These are phyloP conservation scores for Santalum album DNA, from an alignment of 164 flowering plant species.

Conservation along the genomic window DNA sequence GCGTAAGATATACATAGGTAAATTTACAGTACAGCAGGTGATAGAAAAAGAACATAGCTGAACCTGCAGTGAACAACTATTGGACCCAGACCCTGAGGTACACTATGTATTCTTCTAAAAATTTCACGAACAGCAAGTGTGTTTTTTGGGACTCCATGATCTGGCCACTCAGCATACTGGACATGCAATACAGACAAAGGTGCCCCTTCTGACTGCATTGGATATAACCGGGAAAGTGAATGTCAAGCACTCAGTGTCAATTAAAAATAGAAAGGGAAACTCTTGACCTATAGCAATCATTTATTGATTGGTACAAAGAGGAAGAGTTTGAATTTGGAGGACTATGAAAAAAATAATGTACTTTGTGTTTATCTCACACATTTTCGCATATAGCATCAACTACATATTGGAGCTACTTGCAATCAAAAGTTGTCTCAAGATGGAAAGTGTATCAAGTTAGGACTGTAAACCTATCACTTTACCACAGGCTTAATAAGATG, in stretches of 20 bases:
- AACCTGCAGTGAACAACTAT: slow-evolving; percentile 99
- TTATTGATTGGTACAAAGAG: too few species aligned
- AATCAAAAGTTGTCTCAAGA: too few species aligned
- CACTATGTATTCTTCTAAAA: slow-evolving; percentile 41
- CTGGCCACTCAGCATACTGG: slow-evolving; percentile 97
- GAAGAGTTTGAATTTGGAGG: too few species aligned
- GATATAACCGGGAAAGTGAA: background rate
- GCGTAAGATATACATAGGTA: slow-evolving; percentile 14
- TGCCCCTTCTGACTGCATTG: slow-evolving; percentile 63
- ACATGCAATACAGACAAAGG: slow-evolving; percentile 70
- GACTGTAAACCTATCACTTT: too few species aligned
- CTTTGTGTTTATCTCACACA: too few species aligned
- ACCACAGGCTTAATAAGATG: too few species aligned
- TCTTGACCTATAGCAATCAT: too few species aligned
- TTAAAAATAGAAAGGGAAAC: background rate
- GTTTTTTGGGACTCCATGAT: slow-evolving; percentile 86
- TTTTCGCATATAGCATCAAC: too few species aligned
- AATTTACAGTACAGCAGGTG: slow-evolving; percentile 1
- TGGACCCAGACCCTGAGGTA: slow-evolving; percentile 73
- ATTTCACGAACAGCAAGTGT: slow-evolving; percentile 78
- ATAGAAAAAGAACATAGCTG: background rate
- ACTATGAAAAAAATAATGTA: too few species aligned
- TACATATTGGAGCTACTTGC: too few species aligned
- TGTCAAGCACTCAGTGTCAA: too few species aligned
- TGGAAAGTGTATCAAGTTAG: too few species aligned